Evolutionary conservation across 768 basidiomycete species (phyloP), one percentile per base, ranked within the genome.

Genomic region (Cystofilobasidium macerans): DNA sequence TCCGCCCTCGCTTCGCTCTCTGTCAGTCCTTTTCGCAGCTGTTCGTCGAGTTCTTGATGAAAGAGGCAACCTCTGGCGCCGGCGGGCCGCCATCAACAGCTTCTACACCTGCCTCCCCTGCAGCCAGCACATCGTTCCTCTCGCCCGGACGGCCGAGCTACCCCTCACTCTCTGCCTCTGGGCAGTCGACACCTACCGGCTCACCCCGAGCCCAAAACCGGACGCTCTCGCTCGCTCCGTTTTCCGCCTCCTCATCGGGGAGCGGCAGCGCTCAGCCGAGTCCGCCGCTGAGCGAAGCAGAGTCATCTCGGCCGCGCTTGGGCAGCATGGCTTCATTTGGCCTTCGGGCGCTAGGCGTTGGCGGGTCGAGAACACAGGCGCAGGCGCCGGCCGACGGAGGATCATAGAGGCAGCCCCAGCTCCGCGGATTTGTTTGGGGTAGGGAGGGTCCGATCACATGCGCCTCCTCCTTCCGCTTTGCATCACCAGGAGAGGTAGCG

Each of bases 41-140:
- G 14, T 99, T 92, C 86, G 94, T 99, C 56, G 95, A 99, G 76
- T 99, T 94, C 74, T 82, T 99, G 4, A 85, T 99, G 69, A 94
- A 91, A 28, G 94, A 99, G 78, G 86, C 92, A 1, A 61, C 59
- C 14, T 60, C 57, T 4, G 64, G 64, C 24, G 35, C 18, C 1
- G 45, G 56, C 9, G 16, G 45, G 24, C 30, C 58, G 18, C 5
- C 65, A 13, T 3, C 64, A 14, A 24, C 42, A 26, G 9, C 59
- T 16, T 14, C 59, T 26, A 33, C 65, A 0, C 18, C 42, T 1
- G 30, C 56, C 1, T 47, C 56, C 1, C 56, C 54, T 0, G 33
- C 63, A 28, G 42, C 63, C 16, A 13, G 57, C 28, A 11, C 54
- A 38, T 30, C 22, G 26, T 38, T 64, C 35, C 56, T 64, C 26